Conservation (phyloP, 2,329 filamentous ascomycete species). For the Fusarium nelsonii region DNA sequence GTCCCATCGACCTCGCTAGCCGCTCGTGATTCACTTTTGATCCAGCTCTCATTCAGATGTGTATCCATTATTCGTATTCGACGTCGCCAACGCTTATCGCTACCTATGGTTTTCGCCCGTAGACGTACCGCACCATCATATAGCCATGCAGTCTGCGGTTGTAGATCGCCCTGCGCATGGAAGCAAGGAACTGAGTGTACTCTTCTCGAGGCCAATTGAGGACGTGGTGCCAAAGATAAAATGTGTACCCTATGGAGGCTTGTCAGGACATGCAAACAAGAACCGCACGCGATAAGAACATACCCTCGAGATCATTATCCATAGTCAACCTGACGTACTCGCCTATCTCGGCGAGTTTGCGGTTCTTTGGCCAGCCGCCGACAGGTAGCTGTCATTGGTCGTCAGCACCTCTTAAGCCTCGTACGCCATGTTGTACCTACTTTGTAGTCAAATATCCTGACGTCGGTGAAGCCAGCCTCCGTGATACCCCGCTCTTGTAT, state of each 20-base stretch:
- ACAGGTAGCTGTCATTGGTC: constrained; percentile 31
- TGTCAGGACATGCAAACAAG: not conserved
- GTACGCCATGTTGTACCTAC: not conserved
- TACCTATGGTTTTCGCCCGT: constrained; percentile 35
- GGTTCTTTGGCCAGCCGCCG: constrained; percentile 41
- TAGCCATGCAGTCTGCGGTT: constrained; percentile 39
- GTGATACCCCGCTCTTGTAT: constrained; percentile 32
- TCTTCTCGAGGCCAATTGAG: constrained; percentile 40
- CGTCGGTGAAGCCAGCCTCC: constrained; percentile 40
- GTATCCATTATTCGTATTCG: not conserved
- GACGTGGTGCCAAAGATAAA: constrained; percentile 37
- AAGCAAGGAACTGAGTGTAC: constrained; percentile 33
- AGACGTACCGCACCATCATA: constrained; percentile 42
- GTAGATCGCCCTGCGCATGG: constrained; percentile 23
- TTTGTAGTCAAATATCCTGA: constrained; percentile 38
- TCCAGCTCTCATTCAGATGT: not conserved
- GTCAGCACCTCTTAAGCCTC: constrained; percentile 5
- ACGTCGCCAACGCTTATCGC: not conserved
- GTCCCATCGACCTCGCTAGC: not conserved
- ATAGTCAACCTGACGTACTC: constrained; percentile 40
- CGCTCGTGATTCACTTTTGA: not conserved
- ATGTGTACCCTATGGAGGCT: constrained; percentile 28
- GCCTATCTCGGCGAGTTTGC: constrained; percentile 38
- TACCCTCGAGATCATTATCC: constrained; percentile 43
- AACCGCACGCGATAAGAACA: not conserved